These are phyloP conservation scores for Fusarium stilboides DNA, from an alignment of 2,329 filamentous ascomycete genomes.

Conservation along the genomic window DNA sequence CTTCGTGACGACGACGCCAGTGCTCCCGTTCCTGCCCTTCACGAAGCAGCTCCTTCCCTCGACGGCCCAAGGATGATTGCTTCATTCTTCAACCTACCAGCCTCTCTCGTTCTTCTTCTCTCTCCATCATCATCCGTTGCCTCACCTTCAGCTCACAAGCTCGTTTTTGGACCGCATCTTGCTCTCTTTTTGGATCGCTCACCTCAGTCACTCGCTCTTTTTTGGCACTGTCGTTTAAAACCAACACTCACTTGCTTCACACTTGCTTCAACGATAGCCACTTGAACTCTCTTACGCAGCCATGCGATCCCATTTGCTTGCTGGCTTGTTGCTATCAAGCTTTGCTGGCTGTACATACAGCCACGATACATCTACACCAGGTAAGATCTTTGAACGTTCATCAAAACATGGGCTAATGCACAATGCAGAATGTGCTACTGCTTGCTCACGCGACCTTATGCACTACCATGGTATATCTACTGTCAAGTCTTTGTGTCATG, in stretches of 20 bases:
- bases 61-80: neutral
- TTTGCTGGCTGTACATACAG: conserved; percentile 16
- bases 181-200: conserved; percentile 54
- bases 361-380: conserved; percentile 17
- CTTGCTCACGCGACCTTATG: conserved; percentile 39
- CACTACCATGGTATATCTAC: conserved; percentile 18
- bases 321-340: conserved; percentile 29
- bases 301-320: conserved; percentile 46
- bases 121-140: conserved; percentile 37
- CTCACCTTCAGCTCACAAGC: conserved; percentile 46
- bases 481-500: conserved; percentile 31
- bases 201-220: conserved; percentile 38
- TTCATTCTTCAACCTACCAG: conserved; percentile 1
- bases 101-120: conserved; percentile 3
- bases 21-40: conserved; percentile 1
- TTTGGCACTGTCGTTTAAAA: conserved; percentile 55
- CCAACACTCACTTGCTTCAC: conserved; percentile 30
- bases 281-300: conserved; percentile 12
- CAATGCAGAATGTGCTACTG: conserved; percentile 31
- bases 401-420: conserved; percentile 5
- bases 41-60: conserved; percentile 12
- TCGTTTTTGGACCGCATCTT: conserved; percentile 46
- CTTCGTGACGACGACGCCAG: neutral
- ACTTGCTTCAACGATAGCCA: conserved; percentile 35
- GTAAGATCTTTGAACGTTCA: conserved; percentile 14